Base-by-base conservation (phyloP, 371 early-diverging fungal genomes). In the Catenaria anguillulae region DNA sequence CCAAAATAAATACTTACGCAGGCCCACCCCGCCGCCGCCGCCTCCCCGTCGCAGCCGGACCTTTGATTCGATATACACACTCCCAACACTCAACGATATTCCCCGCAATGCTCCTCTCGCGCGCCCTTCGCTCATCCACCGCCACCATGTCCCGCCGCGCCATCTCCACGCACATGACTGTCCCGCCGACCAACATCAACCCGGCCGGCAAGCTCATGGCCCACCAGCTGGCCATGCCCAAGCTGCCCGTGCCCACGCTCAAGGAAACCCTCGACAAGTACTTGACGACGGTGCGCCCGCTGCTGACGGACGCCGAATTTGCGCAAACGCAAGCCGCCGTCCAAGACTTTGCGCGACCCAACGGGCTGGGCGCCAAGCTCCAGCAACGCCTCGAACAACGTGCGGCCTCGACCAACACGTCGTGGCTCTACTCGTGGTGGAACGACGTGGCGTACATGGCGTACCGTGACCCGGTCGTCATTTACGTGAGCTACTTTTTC, bases 351-450 rank as follows among this genome's bases (percentile, higher is more conserved):
- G 77, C 78, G 36, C 45, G 45, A 3, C 81, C 84, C n/a, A 88
- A 87, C 56, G 92, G 92, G 45, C 61, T 78, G 24, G 93, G 90
- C 36, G 83, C 85, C 64, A 76, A 79, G 63, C 82, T 97, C 34
- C 95, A 95, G 70, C 73, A 78, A 45, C 84, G 96, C 55, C 60
- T 81, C 40, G 86, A 85, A 61, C 74, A 75, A 34, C 69, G 70
- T 6, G 66, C 40, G 4, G 29, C 21, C 24, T 21, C 46, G 19
- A 24, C 40, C 26, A 45, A 31, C 15, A 60, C 68, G 45, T n/a
- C 59, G n/a, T 91, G 93, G 97, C 78, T 97, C 66, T 88, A 88
- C 70, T 90, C 92, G 64, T 94, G 94, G 95, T 91, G 97, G 97
- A 85, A 86, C 70, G 89, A 91, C 61, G 75, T 82, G 60, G 88